These are phyloP conservation scores for Phytophthora rubi DNA, from an alignment of 352 stramenopile genomes.

Conservation along the genomic window DNA sequence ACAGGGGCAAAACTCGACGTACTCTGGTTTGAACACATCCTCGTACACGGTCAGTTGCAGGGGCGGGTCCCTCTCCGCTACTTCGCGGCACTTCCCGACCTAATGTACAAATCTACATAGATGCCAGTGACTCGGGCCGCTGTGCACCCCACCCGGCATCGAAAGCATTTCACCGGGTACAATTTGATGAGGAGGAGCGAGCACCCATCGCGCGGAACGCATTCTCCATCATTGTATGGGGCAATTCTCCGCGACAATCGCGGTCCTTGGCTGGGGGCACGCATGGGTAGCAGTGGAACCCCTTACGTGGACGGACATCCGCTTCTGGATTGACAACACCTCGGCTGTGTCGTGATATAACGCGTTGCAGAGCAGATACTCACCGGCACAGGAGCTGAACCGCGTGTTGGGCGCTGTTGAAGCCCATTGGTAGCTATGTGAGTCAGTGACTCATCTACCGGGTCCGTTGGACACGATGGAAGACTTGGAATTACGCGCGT, in stretches of 20 bases:
- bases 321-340: conserved; percentile 15
- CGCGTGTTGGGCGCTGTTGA: background rate
- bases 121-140: background rate
- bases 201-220: background rate
- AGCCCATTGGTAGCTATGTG: background rate
- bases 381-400: conserved; percentile 7
- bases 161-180: background rate
- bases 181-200: background rate
- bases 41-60: background rate
- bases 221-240: background rate
- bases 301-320: background rate
- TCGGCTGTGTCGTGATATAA: conserved; percentile 17
- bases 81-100: background rate
- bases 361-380: background rate
- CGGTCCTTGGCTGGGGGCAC: background rate
- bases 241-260: background rate
- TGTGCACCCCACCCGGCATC: background rate
- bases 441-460: background rate
- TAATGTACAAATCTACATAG: background rate
- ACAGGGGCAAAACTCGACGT: background rate
- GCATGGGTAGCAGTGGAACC: background rate
- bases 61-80: background rate
- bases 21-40: background rate
- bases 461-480: background rate
- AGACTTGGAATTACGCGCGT: background rate